Evolutionary conservation across 345 rosid species (phyloP).

Genomic region (Geranium brycei): DNA sequence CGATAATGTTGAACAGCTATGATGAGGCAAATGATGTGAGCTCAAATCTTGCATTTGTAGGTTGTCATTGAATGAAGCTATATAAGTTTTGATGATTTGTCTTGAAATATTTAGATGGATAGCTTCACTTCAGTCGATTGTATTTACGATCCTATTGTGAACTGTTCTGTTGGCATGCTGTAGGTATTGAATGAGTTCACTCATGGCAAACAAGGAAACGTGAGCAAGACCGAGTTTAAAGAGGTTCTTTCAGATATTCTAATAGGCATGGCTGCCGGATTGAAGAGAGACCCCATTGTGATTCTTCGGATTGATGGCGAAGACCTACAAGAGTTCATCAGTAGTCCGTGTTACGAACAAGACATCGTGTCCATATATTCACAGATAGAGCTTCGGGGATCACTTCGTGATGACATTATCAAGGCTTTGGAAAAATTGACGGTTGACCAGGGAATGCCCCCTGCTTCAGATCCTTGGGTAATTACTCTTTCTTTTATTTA

Average conservation of each 20-base stretch:
- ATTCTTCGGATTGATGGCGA: constrained; percentile 94
- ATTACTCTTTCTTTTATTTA: neutral
- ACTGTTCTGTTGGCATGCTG: neutral
- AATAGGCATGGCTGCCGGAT: constrained; percentile 92
- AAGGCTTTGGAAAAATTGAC: constrained; percentile 58
- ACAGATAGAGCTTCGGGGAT: constrained; percentile 28
- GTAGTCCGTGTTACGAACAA: constrained; percentile 48
- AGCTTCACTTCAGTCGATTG: neutral
- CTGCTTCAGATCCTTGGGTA: constrained; percentile 78
- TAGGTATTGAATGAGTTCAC: constrained; percentile 87
- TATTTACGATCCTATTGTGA: neutral
- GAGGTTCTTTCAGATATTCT: constrained; percentile 81
- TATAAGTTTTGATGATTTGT: neutral
- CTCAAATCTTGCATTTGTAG: neutral
- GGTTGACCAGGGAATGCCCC: constrained; percentile 92
- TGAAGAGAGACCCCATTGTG: constrained; percentile 87
- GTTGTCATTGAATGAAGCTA: neutral
- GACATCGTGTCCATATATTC: constrained; percentile 53
- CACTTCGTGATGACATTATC: constrained; percentile 34
- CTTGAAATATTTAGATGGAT: neutral
- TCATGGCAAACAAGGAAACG: constrained; percentile 64
- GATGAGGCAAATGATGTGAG: neutral
- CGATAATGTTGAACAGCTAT: too few relatives aligned
- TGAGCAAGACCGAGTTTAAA: constrained; percentile 70
- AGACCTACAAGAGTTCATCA: constrained; percentile 73